Evolutionary conservation across 805 yeast species (phyloP), one percentile per base, ranked within the genome.

Genomic region (Saturnispora hagleri): DNA sequence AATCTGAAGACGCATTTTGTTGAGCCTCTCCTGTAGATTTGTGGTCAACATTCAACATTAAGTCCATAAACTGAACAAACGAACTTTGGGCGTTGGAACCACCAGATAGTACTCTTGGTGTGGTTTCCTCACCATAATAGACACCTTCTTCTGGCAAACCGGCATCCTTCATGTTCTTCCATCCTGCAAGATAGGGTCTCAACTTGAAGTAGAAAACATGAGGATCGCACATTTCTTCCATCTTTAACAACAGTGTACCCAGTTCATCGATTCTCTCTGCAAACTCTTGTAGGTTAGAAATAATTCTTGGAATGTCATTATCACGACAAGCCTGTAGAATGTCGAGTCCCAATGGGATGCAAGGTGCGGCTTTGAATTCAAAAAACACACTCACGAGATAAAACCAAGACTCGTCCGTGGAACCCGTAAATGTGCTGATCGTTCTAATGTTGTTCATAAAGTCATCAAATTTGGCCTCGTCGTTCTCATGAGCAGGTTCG

Each of bases 81-180:
- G 97, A 87, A 46, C 90, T 82, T 68, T 90, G 98, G 0, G 96
- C 97, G 64, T 90, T 90, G 4, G 96, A 86, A 1, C 98, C 98
- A 27, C 98, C 98, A 17, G 95, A 75, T 64, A 77, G 84, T 34
- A 68, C 63, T 58, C 84, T 71, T 47, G 80, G 84, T 28, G 58
- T 65, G 2, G 65, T 62, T 61, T 82, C 89, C 50, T 76, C 72
- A 26, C 95, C 95, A 63, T 90, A 90, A 47, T 74, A 70, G 1
- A 90, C 83, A 1, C 97, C 98, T 53, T 81, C 67, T 18, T 36
- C 45, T 46, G 73, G 72, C 53, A 90, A 73, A 0, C 97, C 97
- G 2, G 84, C 89, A 51, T 80, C 88, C 26, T 78, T 80, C 97
- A 91, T 90, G 62, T 87, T 87, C 63, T 82, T 82, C 95, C 97